These are phyloP conservation scores for Orobanche coerulescens DNA, from an alignment of 257 asterid genomes.

Conservation along the genomic window DNA sequence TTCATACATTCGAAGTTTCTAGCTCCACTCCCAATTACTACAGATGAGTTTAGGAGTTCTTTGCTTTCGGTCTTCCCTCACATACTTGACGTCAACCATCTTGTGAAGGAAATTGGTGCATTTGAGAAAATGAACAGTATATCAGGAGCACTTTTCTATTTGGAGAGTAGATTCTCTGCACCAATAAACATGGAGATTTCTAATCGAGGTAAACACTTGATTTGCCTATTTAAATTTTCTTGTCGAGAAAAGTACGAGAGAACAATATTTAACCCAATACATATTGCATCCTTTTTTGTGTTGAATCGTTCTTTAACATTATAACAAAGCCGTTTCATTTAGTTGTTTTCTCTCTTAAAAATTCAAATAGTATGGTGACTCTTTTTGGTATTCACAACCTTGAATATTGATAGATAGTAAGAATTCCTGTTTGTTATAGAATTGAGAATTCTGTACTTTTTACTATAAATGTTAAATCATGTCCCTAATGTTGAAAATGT, in stretches of 20 bases:
- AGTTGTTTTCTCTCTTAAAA: background rate
- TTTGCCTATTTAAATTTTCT: no score
- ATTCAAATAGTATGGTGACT: conserved; percentile 15
- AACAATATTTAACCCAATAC: background rate
- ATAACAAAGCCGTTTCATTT: background rate
- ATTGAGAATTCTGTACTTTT: no score
- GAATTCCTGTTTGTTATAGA: no score
- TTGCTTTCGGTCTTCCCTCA: conserved; percentile 46
- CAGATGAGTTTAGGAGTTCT: conserved; percentile 58
- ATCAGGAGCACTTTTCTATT: conserved; percentile 48
- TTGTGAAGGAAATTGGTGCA: conserved; percentile 59
- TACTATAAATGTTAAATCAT: no score
- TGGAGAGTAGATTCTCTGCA: conserved; percentile 42
- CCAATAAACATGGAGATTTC: conserved; percentile 57
- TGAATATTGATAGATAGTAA: no score
- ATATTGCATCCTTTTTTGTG: background rate
- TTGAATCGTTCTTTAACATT: background rate
- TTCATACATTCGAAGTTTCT: conserved; percentile 65
- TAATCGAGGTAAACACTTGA: conserved; percentile 37
- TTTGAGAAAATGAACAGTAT: conserved; percentile 44
- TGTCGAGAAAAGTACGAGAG: background rate
- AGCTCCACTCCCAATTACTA: conserved; percentile 61
- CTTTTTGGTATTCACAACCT: background rate
- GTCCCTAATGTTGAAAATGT: no score
- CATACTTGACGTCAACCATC: conserved; percentile 62